These are phyloP conservation scores for Globisporangium irregulare DNA, from an alignment of 352 stramenopile genomes.

Conservation along the genomic window DNA sequence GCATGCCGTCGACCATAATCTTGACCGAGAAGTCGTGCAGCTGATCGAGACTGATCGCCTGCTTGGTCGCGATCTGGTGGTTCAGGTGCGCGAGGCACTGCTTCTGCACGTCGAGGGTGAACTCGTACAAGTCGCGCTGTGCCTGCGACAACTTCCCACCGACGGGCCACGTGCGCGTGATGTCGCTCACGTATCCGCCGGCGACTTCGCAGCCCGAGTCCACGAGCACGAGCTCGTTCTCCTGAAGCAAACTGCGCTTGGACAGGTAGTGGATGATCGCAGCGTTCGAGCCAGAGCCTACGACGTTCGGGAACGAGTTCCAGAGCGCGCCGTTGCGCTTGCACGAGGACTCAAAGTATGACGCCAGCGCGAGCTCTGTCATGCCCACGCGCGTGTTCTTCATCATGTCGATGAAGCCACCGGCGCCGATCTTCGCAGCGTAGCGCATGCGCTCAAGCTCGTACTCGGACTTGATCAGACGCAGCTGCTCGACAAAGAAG, in stretches of 20 bases:
- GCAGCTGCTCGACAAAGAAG: slow-evolving; percentile 72
- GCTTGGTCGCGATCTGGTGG: slow-evolving; percentile 38
- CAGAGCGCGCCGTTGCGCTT: slow-evolving; percentile 75
- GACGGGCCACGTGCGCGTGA: slow-evolving; percentile 79
- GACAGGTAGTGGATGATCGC: slow-evolving; percentile 82
- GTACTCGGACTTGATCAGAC: slow-evolving; percentile 67
- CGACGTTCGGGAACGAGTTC: slow-evolving; percentile 84
- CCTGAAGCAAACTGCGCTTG: slow-evolving; percentile 56
- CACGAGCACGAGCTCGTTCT: slow-evolving; percentile 80
- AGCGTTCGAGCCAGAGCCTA: slow-evolving; percentile 71
- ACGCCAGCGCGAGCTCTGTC: slow-evolving; percentile 68
- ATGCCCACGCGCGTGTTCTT: slow-evolving; percentile 54
- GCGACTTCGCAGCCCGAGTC: slow-evolving; percentile 80
- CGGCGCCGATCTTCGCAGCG: slow-evolving; percentile 57
- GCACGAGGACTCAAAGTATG: slow-evolving; percentile 64
- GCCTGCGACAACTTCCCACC: slow-evolving; percentile 38
- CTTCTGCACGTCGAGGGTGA: slow-evolving; percentile 79
- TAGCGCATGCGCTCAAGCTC: slow-evolving; percentile 76
- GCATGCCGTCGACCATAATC: slow-evolving; percentile 66
- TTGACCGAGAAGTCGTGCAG: slow-evolving; percentile 72
- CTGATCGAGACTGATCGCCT: slow-evolving; percentile 64
- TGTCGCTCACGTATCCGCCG: slow-evolving; percentile 78
- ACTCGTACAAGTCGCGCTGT: slow-evolving; percentile 69
- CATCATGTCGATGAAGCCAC: slow-evolving; percentile 82
- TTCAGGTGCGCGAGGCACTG: slow-evolving; percentile 56